These are phyloP conservation scores for Leccinum boreale DNA, from an alignment of 768 basidiomycete species.

Conservation along the genomic window DNA sequence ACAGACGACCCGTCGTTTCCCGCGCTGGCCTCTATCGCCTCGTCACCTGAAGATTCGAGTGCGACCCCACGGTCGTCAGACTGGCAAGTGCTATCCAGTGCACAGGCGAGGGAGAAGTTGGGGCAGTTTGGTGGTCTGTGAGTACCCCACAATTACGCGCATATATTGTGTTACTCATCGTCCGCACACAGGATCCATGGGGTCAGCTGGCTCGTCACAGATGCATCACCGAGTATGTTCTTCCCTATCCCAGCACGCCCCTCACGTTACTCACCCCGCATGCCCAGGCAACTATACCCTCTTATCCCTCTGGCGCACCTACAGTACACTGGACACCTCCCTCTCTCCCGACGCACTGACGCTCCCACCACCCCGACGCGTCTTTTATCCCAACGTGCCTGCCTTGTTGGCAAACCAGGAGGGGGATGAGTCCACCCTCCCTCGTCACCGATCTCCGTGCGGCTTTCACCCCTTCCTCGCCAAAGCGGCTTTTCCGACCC, in stretches of 20 bases:
- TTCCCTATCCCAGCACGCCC: neutral
- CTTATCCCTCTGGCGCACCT: constrained; percentile 74
- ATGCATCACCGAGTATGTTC: constrained; percentile 47
- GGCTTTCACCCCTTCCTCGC: constrained; percentile 72
- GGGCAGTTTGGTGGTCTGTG: constrained; percentile 56
- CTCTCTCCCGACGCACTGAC: constrained; percentile 46
- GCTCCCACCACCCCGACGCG: constrained; percentile 65
- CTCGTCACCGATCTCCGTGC: constrained; percentile 46
- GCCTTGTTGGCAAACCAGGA: constrained; percentile 48
- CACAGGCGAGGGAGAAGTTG: constrained; percentile 45
- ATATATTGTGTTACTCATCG: neutral
- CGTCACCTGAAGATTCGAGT: constrained; percentile 31
- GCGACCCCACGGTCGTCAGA: constrained; percentile 46
- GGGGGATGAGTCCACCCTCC: constrained; percentile 27
- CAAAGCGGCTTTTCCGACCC: constrained; percentile 71
- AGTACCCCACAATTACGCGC: constrained; percentile 19
- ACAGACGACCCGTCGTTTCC: constrained; percentile 68
- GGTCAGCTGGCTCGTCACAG: constrained; percentile 64
- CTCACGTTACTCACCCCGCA: neutral
- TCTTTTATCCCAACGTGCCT: constrained; percentile 69
- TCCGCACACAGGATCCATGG: constrained; percentile 52
- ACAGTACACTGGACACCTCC: constrained; percentile 56
- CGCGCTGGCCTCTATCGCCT: constrained; percentile 45
- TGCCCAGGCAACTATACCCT: constrained; percentile 61
- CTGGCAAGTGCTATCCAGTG: constrained; percentile 58